These are phyloP conservation scores for Oryza meyeriana DNA, from an alignment of 176 grass and related monocot species.

Conservation along the genomic window DNA sequence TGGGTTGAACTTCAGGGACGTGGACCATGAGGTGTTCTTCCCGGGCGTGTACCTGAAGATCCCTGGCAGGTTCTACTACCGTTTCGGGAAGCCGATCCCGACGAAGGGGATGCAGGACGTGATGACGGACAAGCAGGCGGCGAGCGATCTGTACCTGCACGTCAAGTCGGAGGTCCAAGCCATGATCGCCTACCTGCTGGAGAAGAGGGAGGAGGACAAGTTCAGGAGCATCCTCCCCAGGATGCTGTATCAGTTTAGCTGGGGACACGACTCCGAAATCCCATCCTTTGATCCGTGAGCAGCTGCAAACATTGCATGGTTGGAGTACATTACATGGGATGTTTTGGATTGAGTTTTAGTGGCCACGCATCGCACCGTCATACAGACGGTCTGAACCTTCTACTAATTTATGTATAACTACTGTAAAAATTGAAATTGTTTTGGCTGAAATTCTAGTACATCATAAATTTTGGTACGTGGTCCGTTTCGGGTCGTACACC, in stretches of 20 bases:
- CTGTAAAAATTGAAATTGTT: too few species aligned
- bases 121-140: conserved; percentile 40
- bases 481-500: too few species aligned
- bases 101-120: conserved; percentile 37
- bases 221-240: conserved; percentile 51
- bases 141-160: conserved; percentile 43
- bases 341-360: too few species aligned
- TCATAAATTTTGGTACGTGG: too few species aligned
- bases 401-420: too few species aligned
- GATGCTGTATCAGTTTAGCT: conserved; percentile 30
- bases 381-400: too few species aligned
- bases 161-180: conserved; percentile 63
- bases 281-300: conserved; percentile 61
- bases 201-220: conserved; percentile 61
- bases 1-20: conserved; percentile 25
- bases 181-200: conserved; percentile 51
- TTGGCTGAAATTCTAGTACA: too few species aligned
- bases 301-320: too few species aligned
- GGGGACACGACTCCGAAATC: conserved; percentile 37
- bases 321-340: too few species aligned
- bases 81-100: conserved; percentile 65
- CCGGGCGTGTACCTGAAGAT: conserved; percentile 44
- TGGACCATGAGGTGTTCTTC: conserved; percentile 49
- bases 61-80: conserved; percentile 69
- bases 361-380: too few species aligned